Conservation (phyloP, 805 yeast genomes). For the Ogataea wickerhamii region DNA sequence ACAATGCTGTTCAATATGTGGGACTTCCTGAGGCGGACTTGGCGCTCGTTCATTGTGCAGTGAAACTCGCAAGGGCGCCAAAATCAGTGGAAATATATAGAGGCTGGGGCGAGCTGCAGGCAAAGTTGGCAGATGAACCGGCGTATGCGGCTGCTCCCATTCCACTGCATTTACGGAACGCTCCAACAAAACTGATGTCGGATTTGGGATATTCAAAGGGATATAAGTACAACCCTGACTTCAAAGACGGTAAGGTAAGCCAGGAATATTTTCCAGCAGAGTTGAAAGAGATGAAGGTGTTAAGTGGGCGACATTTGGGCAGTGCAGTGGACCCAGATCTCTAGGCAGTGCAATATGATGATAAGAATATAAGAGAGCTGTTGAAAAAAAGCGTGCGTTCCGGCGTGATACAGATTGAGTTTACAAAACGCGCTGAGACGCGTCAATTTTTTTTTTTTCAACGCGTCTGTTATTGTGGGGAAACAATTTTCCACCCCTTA, state of each 20-base stretch:
- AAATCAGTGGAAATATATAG: conserved; percentile 85
- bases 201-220: conserved; percentile 81
- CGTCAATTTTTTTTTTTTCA: conserved; percentile 3
- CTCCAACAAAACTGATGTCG: conserved; percentile 89
- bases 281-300: conserved; percentile 44
- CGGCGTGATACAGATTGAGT: too few species aligned
- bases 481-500: not conserved
- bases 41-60: conserved; percentile 87
- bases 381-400: too few species aligned
- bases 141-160: conserved; percentile 58
- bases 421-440: conserved; percentile 4
- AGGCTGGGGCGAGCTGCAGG: conserved; percentile 69
- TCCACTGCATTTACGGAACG: conserved; percentile 85
- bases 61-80: conserved; percentile 79
- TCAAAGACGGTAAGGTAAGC: conserved; percentile 60
- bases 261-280: conserved; percentile 77
- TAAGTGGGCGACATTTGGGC: conserved; percentile 59
- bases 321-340: conserved; percentile 40
- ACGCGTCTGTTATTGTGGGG: conserved; percentile 4
- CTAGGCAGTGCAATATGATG: conserved; percentile 4
- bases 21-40: conserved; percentile 96
- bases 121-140: conserved; percentile 54
- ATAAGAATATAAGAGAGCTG: too few species aligned
- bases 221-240: conserved; percentile 89
- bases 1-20: conserved; percentile 81